Evolutionary conservation across 257 asterid species (phyloP).

Genomic region (Solanum microdontum): DNA sequence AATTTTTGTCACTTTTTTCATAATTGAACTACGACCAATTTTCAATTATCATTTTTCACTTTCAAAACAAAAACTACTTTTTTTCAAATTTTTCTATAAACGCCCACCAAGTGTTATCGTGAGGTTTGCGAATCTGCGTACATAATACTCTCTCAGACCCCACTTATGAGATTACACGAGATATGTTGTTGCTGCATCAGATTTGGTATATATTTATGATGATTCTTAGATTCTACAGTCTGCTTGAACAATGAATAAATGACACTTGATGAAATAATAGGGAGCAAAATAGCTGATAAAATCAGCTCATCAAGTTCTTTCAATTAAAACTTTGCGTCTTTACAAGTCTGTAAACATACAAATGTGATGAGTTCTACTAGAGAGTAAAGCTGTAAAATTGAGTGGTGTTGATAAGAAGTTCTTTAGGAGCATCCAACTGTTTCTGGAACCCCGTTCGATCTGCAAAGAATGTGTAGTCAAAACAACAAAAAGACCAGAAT

Average conservation of each 20-base stretch:
- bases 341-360: neutral
- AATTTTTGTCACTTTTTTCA: no score
- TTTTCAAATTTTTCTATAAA: no score
- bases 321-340: neutral
- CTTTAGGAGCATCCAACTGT: constrained; percentile 14
- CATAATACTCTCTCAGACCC: neutral
- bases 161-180: neutral
- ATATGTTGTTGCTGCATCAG: neutral
- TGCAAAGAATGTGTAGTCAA: constrained; percentile 30
- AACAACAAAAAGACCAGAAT: constrained; percentile 11
- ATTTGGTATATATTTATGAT: neutral
- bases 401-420: neutral
- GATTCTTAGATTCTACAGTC: neutral
- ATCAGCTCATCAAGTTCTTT: neutral
- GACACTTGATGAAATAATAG: neutral
- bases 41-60: no score
- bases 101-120: no score
- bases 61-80: no score
- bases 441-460: constrained; percentile 15
- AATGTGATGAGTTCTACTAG: neutral
- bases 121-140: neutral
- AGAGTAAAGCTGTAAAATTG: neutral
- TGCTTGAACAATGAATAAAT: neutral
- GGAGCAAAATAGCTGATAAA: neutral
- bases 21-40: no score